Conservation (phyloP, 108 stramenopile genomes). For the Pseudonitzschia multiseries region DNA sequence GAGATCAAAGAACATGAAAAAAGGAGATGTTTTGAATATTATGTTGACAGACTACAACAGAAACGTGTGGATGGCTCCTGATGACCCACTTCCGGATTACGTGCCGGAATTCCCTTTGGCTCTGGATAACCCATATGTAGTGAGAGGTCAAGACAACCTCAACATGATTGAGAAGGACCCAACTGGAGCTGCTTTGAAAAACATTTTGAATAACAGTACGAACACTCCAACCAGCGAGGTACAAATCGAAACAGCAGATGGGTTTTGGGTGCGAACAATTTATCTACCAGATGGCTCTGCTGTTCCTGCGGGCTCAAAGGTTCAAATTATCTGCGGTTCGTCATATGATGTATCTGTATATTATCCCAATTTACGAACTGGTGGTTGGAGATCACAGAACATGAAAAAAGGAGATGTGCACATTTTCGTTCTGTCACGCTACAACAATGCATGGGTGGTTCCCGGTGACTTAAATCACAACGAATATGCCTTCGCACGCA, state of each 20-base stretch:
- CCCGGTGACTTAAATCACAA: neutral
- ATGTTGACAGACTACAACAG: neutral
- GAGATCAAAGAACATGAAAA: neutral
- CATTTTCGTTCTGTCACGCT: neutral
- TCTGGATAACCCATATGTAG: constrained; percentile 2
- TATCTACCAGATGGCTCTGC: neutral
- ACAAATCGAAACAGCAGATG: constrained; percentile 4
- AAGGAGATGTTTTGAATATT: neutral
- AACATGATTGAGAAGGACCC: neutral
- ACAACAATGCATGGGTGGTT: neutral
- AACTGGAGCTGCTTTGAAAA: neutral
- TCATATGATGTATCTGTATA: neutral
- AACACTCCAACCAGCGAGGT: neutral
- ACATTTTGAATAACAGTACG: neutral
- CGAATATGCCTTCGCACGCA: neutral
- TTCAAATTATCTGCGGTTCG: neutral
- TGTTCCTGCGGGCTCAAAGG: neutral
- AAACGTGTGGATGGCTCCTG: too few relatives aligned
- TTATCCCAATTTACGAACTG: constrained; percentile 3
- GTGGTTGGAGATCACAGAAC: neutral
- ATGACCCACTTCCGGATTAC: too few relatives aligned
- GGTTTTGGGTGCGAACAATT: neutral
- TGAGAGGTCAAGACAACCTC: neutral
- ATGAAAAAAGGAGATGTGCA: neutral
- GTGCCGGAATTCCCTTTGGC: neutral